Evolutionary conservation across 169 alveolate species (phyloP).

Genomic region (Plasmodium fragile): DNA sequence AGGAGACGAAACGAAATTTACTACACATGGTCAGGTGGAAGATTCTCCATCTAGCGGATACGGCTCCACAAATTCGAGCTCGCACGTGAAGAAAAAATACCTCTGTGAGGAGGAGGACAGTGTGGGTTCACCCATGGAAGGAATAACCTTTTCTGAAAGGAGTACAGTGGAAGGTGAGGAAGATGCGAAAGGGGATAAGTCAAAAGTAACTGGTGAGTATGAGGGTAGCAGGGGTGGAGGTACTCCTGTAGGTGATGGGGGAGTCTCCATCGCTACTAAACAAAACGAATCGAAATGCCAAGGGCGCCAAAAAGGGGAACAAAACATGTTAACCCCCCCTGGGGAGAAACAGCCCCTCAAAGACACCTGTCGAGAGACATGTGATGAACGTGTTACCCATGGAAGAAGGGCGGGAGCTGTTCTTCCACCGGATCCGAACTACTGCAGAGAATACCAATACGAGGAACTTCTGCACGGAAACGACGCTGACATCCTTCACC

Average conservation of each 20-base stretch:
- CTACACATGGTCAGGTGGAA: neutral
- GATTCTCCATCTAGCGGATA: neutral
- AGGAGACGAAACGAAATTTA: neutral
- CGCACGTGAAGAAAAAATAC: neutral
- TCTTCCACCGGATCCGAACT: conserved; percentile 13
- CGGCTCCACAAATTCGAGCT: neutral
- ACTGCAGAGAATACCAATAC: conserved; percentile 31
- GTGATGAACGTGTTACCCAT: neutral
- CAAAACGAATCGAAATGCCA: neutral
- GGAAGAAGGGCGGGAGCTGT: neutral
- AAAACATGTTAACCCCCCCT: neutral
- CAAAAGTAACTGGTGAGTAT: neutral
- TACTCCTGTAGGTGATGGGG: neutral
- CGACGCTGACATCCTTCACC: conserved; percentile 12
- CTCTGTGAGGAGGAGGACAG: neutral
- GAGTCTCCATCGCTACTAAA: neutral
- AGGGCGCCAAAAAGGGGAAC: neutral
- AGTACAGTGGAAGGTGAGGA: neutral
- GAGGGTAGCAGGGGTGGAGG: neutral
- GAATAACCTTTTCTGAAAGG: neutral
- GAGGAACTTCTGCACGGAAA: neutral
- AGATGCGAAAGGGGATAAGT: neutral
- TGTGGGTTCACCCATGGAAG: neutral
- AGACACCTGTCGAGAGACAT: neutral
- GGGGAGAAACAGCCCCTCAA: neutral